These are phyloP conservation scores for Syzygium oleosum DNA, from an alignment of 345 rosid genomes.

Conservation along the genomic window DNA sequence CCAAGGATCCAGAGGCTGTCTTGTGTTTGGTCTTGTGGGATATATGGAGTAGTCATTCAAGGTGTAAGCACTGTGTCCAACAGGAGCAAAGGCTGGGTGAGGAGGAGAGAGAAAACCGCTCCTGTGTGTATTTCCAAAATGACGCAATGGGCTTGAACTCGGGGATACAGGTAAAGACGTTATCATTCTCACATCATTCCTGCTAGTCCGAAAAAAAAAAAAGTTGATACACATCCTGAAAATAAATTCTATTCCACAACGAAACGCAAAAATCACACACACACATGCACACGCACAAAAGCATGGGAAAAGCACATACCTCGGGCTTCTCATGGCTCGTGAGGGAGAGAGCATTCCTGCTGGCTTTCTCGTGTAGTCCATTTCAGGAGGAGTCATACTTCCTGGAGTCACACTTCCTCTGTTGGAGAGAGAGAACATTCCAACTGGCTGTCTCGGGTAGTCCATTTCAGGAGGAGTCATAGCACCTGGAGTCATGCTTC, in stretches of 20 bases:
- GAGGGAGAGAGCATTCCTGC: slow-evolving; percentile 14
- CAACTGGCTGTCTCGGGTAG: slow-evolving; percentile 28
- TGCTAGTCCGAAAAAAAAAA: slow-evolving; percentile 4
- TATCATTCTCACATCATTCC: slow-evolving; percentile 64
- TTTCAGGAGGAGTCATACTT: slow-evolving; percentile 13
- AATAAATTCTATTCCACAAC: neutral
- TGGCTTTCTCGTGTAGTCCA: slow-evolving; percentile 40
- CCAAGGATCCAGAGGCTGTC: neutral
- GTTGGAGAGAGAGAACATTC: slow-evolving; percentile 22
- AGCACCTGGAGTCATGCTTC: slow-evolving; percentile 9
- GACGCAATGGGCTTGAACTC: slow-evolving; percentile 79
- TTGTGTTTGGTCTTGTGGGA: slow-evolving; percentile 11
- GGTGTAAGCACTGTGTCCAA: slow-evolving; percentile 46
- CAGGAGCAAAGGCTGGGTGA: slow-evolving; percentile 43
- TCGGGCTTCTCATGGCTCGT: slow-evolving; percentile 42
- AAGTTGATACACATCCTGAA: neutral
- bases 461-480: slow-evolving; percentile 29
- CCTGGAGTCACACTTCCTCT: slow-evolving; percentile 21
- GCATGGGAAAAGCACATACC: slow-evolving; percentile 23
- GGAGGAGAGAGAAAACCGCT: slow-evolving; percentile 81
- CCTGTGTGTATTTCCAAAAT: slow-evolving; percentile 45
- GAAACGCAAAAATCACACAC: neutral
- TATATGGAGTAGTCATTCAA: slow-evolving; percentile 39
- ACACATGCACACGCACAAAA: neutral
- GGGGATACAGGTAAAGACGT: slow-evolving; percentile 90